phyloP scores from a whole-genome alignment of 441 rosid species.

The Adansonia gregorii region DNA sequence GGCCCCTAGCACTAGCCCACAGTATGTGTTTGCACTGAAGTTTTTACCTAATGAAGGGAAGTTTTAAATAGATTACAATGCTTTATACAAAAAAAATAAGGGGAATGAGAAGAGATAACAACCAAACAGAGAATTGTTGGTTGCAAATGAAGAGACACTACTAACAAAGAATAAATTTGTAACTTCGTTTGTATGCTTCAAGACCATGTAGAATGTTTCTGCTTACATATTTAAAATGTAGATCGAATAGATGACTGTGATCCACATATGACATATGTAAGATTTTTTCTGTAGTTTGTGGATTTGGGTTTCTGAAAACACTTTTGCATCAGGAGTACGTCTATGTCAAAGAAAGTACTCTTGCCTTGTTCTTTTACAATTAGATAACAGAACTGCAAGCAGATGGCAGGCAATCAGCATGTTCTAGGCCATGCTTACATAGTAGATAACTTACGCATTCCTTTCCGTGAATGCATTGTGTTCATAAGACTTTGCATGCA shows the following conservation, averaged over 20 bases:
- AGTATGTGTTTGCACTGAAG: background rate
- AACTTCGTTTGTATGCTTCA: background rate
- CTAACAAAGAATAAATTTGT: background rate
- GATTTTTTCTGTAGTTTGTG: background rate
- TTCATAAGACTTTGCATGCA: constrained; percentile 11
- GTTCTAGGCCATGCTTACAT: background rate
- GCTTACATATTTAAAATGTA: background rate
- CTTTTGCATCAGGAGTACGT: background rate
- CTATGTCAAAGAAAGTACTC: background rate
- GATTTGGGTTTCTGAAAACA: background rate
- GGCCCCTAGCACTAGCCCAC: background rate
- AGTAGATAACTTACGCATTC: background rate
- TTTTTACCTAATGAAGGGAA: background rate
- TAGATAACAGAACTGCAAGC: background rate
- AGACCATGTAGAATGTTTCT: background rate
- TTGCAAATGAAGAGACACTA: background rate
- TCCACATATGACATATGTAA: background rate
- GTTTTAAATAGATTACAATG: background rate
- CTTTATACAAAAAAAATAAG: background rate
- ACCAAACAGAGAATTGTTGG: background rate
- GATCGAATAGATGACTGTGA: background rate
- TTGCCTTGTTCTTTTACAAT: background rate
- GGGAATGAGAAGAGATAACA: background rate
- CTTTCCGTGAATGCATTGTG: background rate
- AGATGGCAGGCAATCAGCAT: background rate